Evolutionary conservation across 176 grass and related monocot species (phyloP).

Genomic region (Raddia distichophylla): DNA sequence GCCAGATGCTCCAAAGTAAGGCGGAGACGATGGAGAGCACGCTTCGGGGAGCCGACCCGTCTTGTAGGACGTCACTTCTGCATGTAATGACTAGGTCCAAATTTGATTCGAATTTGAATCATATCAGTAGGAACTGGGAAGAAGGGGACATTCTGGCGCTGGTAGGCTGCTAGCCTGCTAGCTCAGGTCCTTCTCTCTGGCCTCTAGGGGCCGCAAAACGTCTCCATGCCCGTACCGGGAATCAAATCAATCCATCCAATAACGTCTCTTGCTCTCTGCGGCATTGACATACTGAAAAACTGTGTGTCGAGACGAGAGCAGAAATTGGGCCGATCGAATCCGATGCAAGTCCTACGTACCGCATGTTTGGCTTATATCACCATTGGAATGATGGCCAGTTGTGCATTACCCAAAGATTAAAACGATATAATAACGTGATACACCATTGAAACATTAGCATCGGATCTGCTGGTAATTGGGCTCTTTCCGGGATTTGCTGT

Average conservation of each 20-base stretch:
- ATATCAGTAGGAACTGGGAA: no score
- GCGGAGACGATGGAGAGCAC: no score
- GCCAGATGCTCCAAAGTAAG: no score
- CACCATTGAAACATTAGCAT: neutral
- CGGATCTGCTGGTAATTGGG: conserved; percentile 27
- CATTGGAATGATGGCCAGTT: neutral
- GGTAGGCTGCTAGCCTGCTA: no score
- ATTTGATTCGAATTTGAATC: neutral
- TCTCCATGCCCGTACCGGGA: conserved; percentile 7
- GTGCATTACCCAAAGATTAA: conserved; percentile 10
- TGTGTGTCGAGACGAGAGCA: neutral
- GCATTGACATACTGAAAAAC: neutral
- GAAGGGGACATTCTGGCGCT: neutral
- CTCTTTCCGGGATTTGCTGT: neutral
- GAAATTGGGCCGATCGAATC: conserved; percentile 17
- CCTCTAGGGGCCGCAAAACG: neutral
- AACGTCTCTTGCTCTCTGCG: neutral
- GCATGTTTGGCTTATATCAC: neutral
- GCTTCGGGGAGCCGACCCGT: no score
- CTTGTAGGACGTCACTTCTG: no score
- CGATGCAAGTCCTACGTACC: conserved; percentile 17
- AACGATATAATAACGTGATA: conserved; percentile 5
- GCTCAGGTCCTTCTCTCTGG: conserved; percentile 1
- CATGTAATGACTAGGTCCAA: no score
- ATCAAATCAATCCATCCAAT: neutral